These are phyloP conservation scores for Colletotrichum tropicale DNA, from an alignment of 2,329 filamentous ascomycete species.

Conservation along the genomic window DNA sequence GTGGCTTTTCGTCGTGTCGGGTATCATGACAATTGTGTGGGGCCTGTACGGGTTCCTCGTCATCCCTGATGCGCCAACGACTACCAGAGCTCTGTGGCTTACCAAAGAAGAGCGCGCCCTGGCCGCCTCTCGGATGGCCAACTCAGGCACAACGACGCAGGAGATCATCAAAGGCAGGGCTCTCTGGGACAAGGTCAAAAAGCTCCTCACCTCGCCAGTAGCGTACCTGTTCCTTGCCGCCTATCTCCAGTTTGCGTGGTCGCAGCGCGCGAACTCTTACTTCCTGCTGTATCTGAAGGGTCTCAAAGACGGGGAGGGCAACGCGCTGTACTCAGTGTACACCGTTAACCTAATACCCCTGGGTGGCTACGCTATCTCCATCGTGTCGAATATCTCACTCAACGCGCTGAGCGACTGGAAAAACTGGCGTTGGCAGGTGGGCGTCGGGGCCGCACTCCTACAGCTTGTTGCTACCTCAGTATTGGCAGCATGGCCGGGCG, in stretches of 20 bases:
- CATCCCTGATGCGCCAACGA: constrained; percentile 28
- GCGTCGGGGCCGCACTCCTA: constrained; percentile 27
- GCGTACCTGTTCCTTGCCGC: constrained; percentile 28
- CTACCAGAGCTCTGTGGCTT: constrained; percentile 33
- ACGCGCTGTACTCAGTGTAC: constrained; percentile 25
- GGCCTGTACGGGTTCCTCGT: constrained; percentile 56
- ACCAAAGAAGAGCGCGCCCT: constrained; percentile 37
- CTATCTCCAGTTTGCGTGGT: constrained; percentile 30
- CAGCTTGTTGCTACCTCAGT: constrained; percentile 34
- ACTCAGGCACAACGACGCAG: constrained; percentile 22
- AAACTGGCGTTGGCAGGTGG: constrained; percentile 41
- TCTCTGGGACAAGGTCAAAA: constrained; percentile 25
- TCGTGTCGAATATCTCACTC: constrained; percentile 26
- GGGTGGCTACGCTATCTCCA: constrained; percentile 28
- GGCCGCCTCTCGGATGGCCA: constrained; percentile 22
- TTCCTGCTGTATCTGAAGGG: constrained; percentile 29
- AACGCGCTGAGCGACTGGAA: constrained; percentile 38
- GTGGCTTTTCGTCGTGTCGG: constrained; percentile 64
- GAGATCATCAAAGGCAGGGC: constrained; percentile 26
- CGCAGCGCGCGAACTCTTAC: constrained; percentile 31
- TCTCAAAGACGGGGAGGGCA: constrained; percentile 15
- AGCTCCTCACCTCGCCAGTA: constrained; percentile 25
- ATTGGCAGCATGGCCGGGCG: constrained; percentile 33
- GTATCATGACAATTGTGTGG: constrained; percentile 60
- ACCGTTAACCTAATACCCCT: constrained; percentile 32